A percentile compares a stretch with the other conserved stretches of the same genome.
phyloP scores from a whole-genome alignment of 345 rosid genomes.

The Eucalyptus decipiens region DNA sequence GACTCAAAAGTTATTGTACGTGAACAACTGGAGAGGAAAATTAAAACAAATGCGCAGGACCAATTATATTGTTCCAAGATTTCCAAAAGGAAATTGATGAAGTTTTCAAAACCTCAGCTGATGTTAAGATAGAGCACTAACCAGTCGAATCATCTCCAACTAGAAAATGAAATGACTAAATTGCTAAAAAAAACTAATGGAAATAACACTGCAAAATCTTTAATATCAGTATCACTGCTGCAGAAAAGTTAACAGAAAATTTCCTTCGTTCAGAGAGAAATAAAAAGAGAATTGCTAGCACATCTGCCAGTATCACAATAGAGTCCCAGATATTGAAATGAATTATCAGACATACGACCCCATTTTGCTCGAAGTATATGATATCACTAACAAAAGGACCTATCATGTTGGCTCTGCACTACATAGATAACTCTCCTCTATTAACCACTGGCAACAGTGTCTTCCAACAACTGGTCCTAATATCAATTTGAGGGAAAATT shows the following conservation, averaged over 20 bases:
- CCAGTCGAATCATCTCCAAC: background rate
- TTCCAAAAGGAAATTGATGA: background rate
- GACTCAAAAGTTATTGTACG: background rate
- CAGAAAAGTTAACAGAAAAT: background rate
- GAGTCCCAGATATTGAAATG: background rate
- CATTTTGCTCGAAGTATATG: background rate
- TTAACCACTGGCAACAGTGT: background rate
- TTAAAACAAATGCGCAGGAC: background rate
- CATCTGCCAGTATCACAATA: background rate
- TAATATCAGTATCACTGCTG: background rate
- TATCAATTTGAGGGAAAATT: background rate
- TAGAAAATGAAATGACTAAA: background rate
- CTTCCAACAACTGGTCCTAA: background rate
- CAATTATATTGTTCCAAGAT: background rate
- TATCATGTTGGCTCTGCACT: background rate
- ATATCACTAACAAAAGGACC: background rate
- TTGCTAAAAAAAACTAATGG: background rate
- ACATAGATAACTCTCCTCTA: background rate
- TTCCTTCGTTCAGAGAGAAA: background rate
- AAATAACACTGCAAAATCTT: background rate
- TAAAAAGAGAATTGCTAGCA: background rate
- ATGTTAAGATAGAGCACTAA: background rate
- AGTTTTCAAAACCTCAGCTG: background rate
- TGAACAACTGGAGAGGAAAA: background rate
- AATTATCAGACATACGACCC: background rate